Percentiles rank a stretch among this genome's conserved stretches.
phyloP scores from a whole-genome alignment of 768 basidiomycete genomes.

The Rhodotorula diobovata region DNA sequence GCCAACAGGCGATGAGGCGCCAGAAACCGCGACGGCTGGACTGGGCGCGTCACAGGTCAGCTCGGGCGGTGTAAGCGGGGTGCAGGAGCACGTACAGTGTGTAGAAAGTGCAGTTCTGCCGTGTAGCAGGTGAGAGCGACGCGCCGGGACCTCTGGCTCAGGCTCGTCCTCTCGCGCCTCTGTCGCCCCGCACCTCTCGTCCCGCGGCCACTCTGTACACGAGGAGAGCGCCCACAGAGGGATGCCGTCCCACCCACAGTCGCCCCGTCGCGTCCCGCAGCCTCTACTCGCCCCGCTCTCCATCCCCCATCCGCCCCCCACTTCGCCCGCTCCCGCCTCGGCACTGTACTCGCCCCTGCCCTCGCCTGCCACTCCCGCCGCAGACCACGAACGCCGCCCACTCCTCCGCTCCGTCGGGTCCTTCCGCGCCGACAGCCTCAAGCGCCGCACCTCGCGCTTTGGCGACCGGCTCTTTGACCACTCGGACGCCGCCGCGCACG shows the following conservation, averaged over 20 bases:
- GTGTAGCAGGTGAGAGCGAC: no score
- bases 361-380: no score
- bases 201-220: no score
- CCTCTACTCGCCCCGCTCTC: conserved; percentile 2
- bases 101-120: no score
- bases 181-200: neutral
- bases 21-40: no score
- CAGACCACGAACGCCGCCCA: neutral
- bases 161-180: neutral
- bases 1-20: no score
- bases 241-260: conserved; percentile 4
- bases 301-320: neutral
- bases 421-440: conserved; percentile 8
- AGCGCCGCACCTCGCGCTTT: conserved; percentile 6
- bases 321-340: neutral
- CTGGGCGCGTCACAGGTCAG: no score
- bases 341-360: neutral
- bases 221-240: neutral
- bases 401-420: conserved; percentile 2
- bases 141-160: no score
- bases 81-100: no score
- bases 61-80: no score
- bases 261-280: neutral
- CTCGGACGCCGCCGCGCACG: neutral
- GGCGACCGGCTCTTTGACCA: conserved; percentile 14